Evolutionary conservation across 305 asterid species (phyloP).

Genomic region (Lippia alba): DNA sequence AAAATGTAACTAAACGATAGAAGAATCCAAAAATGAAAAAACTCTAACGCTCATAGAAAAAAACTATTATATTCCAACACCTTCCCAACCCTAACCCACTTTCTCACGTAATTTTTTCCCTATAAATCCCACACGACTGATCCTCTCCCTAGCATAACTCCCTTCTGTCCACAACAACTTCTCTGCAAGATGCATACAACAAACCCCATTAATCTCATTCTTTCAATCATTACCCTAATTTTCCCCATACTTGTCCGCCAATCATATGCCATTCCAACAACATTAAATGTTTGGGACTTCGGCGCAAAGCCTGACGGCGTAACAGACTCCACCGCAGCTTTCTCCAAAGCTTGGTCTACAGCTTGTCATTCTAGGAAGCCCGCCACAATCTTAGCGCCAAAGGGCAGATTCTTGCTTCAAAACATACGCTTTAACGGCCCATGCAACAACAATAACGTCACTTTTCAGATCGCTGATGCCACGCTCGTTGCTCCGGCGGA

Average conservation of each 20-base stretch:
- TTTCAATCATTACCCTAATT: slow-evolving; percentile 26
- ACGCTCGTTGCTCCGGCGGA: slow-evolving; percentile 56
- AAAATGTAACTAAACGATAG: too few species aligned
- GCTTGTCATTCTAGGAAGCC: slow-evolving; percentile 51
- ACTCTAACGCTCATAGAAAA: too few species aligned
- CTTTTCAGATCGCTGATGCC: slow-evolving; percentile 48
- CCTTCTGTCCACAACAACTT: too few species aligned
- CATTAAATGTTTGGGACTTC: slow-evolving; percentile 40
- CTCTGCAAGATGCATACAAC: too few species aligned
- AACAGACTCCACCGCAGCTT: slow-evolving; percentile 48
- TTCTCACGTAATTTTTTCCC: too few species aligned
- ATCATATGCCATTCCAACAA: not conserved
- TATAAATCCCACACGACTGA: too few species aligned
- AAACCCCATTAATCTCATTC: too few species aligned
- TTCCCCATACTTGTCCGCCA: too few species aligned
- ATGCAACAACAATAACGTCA: slow-evolving; percentile 40
- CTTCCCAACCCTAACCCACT: too few species aligned
- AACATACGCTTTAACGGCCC: slow-evolving; percentile 46
- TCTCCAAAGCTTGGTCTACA: slow-evolving; percentile 54
- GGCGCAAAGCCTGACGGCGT: slow-evolving; percentile 58
- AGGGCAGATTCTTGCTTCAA: slow-evolving; percentile 50
- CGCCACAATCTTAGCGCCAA: slow-evolving; percentile 52
- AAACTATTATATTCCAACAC: too few species aligned
- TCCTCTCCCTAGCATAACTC: too few species aligned
- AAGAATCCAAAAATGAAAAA: too few species aligned